Base-by-base conservation (phyloP, 2,329 filamentous ascomycete species). In the Sporothrix curviconia region DNA sequence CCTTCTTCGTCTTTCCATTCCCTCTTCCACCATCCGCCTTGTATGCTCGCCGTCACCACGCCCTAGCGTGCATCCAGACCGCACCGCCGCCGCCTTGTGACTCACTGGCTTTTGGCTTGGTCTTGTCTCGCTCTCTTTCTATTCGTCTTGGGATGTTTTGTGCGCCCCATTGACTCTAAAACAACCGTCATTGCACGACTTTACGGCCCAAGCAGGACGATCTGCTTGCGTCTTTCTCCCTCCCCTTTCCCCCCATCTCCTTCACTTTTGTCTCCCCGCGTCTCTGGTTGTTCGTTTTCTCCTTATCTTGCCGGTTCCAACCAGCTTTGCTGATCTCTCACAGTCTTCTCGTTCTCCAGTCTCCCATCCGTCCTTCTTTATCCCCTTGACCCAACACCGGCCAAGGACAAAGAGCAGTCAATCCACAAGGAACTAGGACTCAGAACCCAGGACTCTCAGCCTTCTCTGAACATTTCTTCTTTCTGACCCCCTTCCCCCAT, bases 1-100 rank as follows among this genome's bases (percentile, higher is more conserved):
- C 43, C 39, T 36, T 19, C 17, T 24, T 12, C 39, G 58, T 64
- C 53, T 63, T 44, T 59, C 50, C 39, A 56, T 53, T 52, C 51
- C 54, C 60, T 44, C n/a, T n/a, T 57, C 54, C 56, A 56, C 58
- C 59, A 58, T 55, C 55, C 15, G 8, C 40, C 24, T 37, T 39
- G 14, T 24, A 32, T 6, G 19, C 39, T 30, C 24, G 22, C 43
- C 30, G 19, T 37, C 37, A 39, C 34, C 14, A 11, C 30, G 22
- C 34, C 43, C 54, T 56, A 56, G 54, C 44, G 32, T 34, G 30
- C 7, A 30, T 19, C 30, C 30, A 28, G 34, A 56, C 47, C 47
- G 49, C 47, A 47, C 25, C n/a, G 56, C 56, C 40, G 49, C 50
- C 51, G 37, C 43, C 34, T 50, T 54, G 50, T 47, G 50, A 50